A percentile compares a stretch with the other conserved stretches of the same genome.
Evolutionary conservation across 805 yeast species (phyloP).

Genomic region (Candida nonsorbophila): DNA sequence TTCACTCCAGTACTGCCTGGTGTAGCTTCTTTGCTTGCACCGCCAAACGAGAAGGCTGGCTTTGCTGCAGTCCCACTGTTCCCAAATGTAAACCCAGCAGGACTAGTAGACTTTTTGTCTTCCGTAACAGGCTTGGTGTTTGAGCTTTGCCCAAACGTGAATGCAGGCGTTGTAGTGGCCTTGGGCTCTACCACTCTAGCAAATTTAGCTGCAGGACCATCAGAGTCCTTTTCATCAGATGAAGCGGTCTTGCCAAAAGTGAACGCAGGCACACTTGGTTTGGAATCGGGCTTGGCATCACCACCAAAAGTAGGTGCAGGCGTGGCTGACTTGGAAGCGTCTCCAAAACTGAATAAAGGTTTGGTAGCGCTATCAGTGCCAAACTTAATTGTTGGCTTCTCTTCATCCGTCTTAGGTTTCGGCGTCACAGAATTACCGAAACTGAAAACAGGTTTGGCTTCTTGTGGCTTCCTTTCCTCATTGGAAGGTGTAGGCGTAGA

Average conservation of each 20-base stretch:
- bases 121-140: too few species aligned
- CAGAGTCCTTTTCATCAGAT: background rate
- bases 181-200: too few species aligned
- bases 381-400: too few species aligned
- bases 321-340: constrained; percentile 2
- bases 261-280: constrained; percentile 10
- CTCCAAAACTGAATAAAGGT: constrained; percentile 12
- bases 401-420: constrained; percentile 1
- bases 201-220: too few species aligned
- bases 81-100: too few species aligned
- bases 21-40: constrained; percentile 4
- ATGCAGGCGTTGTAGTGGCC: too few species aligned
- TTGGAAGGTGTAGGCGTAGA: too few species aligned
- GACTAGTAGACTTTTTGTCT: too few species aligned
- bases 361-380: constrained; percentile 3
- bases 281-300: background rate
- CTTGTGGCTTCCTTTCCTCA: background rate
- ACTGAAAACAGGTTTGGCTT: constrained; percentile 5
- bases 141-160: too few species aligned
- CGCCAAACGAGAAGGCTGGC: constrained; percentile 14
- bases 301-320: constrained; percentile 2
- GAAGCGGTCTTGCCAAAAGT: constrained; percentile 12
- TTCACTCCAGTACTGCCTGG: constrained; percentile 8
- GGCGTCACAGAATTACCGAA: constrained; percentile 8
- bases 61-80: constrained; percentile 2